Base-by-base conservation (phyloP, 345 rosid species). In the Pseudoturritis turrita region DNA sequence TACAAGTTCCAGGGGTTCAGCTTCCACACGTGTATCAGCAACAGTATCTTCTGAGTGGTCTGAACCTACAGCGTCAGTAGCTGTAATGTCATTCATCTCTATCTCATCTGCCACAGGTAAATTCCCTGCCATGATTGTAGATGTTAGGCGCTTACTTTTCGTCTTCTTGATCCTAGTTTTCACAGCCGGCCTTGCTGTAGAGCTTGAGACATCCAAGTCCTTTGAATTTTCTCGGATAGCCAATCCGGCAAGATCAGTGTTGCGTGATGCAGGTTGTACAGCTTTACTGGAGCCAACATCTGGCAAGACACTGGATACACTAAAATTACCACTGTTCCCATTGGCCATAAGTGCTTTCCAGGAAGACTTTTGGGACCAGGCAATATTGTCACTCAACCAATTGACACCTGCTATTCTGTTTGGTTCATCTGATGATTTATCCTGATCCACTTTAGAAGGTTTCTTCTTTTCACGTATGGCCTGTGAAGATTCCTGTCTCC, bases 281-380 rank as follows among this genome's bases (percentile, higher is more conserved):
- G 55, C 71, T 71, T 72, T 36, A 29, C 46, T 70, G 53, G 84
- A 61, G 47, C 69, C 60, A 74, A 14, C 19, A 12, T 28, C 72
- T 22, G 77, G 80, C 59, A 83, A 70, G 67, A 80, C 39, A 56
- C 74, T 83, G 17, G 87, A 80, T 68, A 84, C 72, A 63, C 77
- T 82, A 75, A 86, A 87, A 45, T 46, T 52, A 65, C 47, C 72
- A 21, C 68, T 73, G 65, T 68, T 66, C 53, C 58, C 82, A 77
- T 70, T 81, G 53, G 83, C 90, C 53, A 87, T 69, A 74, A 88
- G 92, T 70, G 81, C 78, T 77, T 66, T 87, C 96, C 97, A 93
- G 8, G 97, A 89, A 54, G 88, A 83, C 73, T 86, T 89, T 69
- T 86, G 91, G 70, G 93, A 79, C 89, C 90, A 82, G 53, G 76